Conservation (phyloP, 2,329 filamentous ascomycete genomes). For the Mycosphaerella sp. region DNA sequence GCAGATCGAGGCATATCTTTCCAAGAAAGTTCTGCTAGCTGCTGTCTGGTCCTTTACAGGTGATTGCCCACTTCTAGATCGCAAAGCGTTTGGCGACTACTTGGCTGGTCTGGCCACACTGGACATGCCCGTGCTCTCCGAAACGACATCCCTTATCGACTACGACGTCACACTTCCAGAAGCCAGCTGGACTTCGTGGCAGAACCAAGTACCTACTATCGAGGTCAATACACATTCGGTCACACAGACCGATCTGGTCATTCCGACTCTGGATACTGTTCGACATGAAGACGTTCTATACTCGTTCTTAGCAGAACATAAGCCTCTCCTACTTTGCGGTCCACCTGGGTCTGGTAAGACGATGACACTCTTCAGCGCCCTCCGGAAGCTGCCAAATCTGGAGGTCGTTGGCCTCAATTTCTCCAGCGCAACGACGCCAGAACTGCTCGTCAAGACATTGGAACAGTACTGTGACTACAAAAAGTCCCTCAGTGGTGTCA, state of each 20-base stretch:
- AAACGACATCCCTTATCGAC: constrained; percentile 79
- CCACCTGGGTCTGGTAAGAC: constrained; percentile 99
- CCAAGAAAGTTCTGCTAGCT: constrained; percentile 89
- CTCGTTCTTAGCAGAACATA: constrained; percentile 98
- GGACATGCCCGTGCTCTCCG: constrained; percentile 72
- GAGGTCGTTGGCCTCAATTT: constrained; percentile 99
- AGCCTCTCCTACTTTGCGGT: constrained; percentile 90
- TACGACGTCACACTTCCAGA: constrained; percentile 84
- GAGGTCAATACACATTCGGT: constrained; percentile 99
- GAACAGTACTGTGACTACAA: constrained; percentile 99
- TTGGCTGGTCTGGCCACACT: constrained; percentile 77
- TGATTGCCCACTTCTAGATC: constrained; percentile 81
- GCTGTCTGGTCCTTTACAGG: constrained; percentile 94
- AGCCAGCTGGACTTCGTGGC: constrained; percentile 88
- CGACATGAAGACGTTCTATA: constrained; percentile 99
- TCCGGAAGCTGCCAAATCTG: constrained; percentile 97
- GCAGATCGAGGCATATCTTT: constrained; percentile 80
- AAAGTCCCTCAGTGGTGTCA: constrained; percentile 93
- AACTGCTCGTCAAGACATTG: constrained; percentile 97
- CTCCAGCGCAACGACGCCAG: constrained; percentile 95
- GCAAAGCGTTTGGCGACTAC: constrained; percentile 82
- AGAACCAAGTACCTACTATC: constrained; percentile 85
- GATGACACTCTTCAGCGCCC: constrained; percentile 97
- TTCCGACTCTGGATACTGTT: constrained; percentile 93
- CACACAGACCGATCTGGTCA: constrained; percentile 96